A percentile compares a stretch with the other conserved stretches of the same genome.
These are phyloP conservation scores for Epichloe typhina DNA, from an alignment of 2,329 filamentous ascomycete species.

Conservation along the genomic window DNA sequence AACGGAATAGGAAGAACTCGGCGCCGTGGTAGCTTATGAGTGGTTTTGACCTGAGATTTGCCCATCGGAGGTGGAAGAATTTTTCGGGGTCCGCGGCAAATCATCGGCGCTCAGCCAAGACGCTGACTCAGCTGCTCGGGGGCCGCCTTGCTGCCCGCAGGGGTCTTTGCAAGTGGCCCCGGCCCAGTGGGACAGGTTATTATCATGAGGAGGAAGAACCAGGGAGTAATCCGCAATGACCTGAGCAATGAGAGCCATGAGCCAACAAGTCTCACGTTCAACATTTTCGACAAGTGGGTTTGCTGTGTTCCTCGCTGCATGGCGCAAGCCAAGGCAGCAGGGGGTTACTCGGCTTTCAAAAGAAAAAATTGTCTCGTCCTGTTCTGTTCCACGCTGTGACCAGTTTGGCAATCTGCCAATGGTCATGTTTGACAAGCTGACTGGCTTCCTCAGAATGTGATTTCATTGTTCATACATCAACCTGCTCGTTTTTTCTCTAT, in stretches of 20 bases:
- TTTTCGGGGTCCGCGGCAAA: conserved; percentile 17
- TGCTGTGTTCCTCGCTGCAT: too few species aligned
- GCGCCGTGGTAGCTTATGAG: conserved; percentile 18
- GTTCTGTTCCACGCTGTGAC: not conserved
- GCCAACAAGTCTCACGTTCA: too few species aligned
- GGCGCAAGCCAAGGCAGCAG: too few species aligned
- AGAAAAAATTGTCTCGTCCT: too few species aligned
- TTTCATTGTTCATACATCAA: too few species aligned
- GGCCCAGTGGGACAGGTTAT: not conserved
- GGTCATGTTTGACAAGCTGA: not conserved
- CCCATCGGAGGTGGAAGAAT: conserved; percentile 23
- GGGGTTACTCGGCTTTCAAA: too few species aligned
- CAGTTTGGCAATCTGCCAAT: not conserved
- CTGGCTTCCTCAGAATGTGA: not conserved
- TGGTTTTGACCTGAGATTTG: conserved; percentile 19
- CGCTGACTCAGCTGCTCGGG: not conserved
- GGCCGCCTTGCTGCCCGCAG: not conserved
- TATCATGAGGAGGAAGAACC: not conserved
- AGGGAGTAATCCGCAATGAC: not conserved
- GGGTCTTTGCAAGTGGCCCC: not conserved
- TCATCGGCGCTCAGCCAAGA: not conserved
- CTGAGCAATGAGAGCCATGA: not conserved
- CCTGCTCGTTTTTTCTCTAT: not conserved
- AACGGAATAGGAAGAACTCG: conserved; percentile 37
- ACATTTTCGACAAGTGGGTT: too few species aligned